Evolutionary conservation across 495 filamentous ascomycete genomes (phyloP), one percentile per base, ranked within the genome.

Genomic region (Lasiosphaeriaceae sp.): DNA sequence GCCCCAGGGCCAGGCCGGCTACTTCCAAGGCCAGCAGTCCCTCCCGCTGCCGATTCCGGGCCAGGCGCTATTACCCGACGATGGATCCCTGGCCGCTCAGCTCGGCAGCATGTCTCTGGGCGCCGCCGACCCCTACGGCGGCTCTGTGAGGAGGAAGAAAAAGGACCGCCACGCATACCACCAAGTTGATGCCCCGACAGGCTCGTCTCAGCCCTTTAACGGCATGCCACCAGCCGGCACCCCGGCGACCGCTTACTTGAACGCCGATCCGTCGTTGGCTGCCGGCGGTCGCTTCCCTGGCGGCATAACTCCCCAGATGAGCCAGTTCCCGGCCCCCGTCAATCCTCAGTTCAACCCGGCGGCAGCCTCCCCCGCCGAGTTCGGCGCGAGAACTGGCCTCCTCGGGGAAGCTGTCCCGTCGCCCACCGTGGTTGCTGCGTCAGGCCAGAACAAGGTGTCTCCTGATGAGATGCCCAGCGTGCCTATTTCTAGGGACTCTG

Each of bases 121-220:
- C 52, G 77, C 80, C 57, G 88, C 80, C 57, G 88, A 90, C 55
- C 26, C 62, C 8, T 60, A 59, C 12, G 66, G 73, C 21, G 75
- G 76, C 50, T 78, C 80, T 52, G 73, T 67, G 34, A 75, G 81
- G 58, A 86, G 84, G 64, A 92, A 88, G 77, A 98, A 97, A 83
- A 96, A 96, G 80, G 86, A 96, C 62, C 79, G 92, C 34, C 92
- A 96, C 74, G 94, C 90, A 52, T 89, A 95, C 72, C 94, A 99
- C 70, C 83, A 85, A 24, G 82, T 99, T 41, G 94, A 92, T 58
- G 81, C 83, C 45, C 82, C 86, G 3, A 78, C 77, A 29, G 80
- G 77, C 60, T 76, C 80, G 57, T 82, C 90, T 48, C 83, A 85
- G 69, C 74, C 78, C 45, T 89, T 83, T 77, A 87, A 83, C 71